Evolutionary conservation across 495 filamentous ascomycete species (phyloP).

Genomic region (Usnea hakonensis): DNA sequence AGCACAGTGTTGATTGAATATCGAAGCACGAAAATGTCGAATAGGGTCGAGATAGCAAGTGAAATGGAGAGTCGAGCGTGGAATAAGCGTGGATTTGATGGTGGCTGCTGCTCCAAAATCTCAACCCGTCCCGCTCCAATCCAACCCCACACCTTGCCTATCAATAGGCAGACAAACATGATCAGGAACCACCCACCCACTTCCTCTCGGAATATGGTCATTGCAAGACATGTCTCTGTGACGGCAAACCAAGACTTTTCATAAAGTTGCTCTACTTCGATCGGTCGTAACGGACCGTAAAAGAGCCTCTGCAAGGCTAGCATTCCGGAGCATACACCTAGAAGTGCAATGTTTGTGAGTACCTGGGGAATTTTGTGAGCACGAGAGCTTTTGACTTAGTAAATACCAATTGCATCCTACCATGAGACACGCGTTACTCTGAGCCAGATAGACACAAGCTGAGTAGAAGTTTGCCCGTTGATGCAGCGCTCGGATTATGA

Average conservation of each 20-base stretch:
- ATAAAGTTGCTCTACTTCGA: constrained; percentile 94
- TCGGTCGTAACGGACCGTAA: constrained; percentile 82
- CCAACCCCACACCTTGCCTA: constrained; percentile 96
- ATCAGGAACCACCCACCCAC: constrained; percentile 87
- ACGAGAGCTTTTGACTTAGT: not conserved
- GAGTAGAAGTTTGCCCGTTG: constrained; percentile 97
- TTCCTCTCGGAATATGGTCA: constrained; percentile 98
- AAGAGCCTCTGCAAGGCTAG: constrained; percentile 84
- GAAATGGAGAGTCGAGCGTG: constrained; percentile 75
- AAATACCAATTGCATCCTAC: constrained; percentile 37
- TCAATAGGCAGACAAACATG: constrained; percentile 90
- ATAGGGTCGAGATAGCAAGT: constrained; percentile 64
- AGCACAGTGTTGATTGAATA: constrained; percentile 80
- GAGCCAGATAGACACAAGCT: constrained; percentile 88
- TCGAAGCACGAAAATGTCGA: constrained; percentile 66
- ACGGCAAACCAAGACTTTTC: constrained; percentile 97
- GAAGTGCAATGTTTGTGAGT: constrained; percentile 76
- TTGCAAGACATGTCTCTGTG: constrained; percentile 91
- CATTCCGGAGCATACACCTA: constrained; percentile 65
- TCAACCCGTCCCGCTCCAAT: constrained; percentile 93
- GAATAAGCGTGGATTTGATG: constrained; percentile 82
- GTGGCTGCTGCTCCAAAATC: constrained; percentile 89
- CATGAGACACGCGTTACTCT: constrained; percentile 92
- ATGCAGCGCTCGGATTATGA: constrained; percentile 83
- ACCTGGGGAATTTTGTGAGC: constrained; percentile 46